A percentile compares a stretch with the other conserved stretches of the same genome.
Conservation (phyloP, 495 filamentous ascomycete species). For the Penicillium canescens region DNA sequence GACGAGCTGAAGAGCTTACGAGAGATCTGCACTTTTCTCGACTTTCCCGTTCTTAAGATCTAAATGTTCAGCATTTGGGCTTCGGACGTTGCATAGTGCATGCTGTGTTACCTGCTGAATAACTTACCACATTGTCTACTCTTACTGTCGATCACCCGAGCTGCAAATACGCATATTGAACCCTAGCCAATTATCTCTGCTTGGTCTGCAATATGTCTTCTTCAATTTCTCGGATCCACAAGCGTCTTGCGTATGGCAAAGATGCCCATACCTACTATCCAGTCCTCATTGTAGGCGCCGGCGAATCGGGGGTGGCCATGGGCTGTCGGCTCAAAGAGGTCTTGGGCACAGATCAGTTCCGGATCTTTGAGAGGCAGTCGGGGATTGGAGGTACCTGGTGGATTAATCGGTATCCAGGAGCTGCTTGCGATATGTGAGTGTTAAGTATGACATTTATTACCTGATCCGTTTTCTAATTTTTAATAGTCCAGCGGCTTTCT, state of each 20-base stretch:
- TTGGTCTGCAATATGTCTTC: conserved; percentile 7
- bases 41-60: neutral
- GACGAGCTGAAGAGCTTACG: no score
- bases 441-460: neutral
- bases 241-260: conserved; percentile 46
- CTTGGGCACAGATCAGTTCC: conserved; percentile 61
- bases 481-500: conserved; percentile 54
- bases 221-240: conserved; percentile 38
- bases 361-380: conserved; percentile 62
- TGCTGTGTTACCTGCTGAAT: conserved; percentile 1
- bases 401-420: conserved; percentile 67
- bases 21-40: no score
- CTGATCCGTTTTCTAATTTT: conserved; percentile 1
- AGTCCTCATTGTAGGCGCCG: conserved; percentile 58
- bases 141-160: no score
- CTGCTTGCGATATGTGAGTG: conserved; percentile 50
- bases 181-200: no score
- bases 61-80: no score
- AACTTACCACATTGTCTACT: neutral
- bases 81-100: neutral
- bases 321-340: conserved; percentile 60
- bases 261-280: conserved; percentile 59
- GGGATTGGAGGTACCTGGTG: conserved; percentile 70
- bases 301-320: conserved; percentile 67
- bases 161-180: no score